Base-by-base conservation (phyloP, 2,329 filamentous ascomycete genomes). In the Sporothrix inflata region DNA sequence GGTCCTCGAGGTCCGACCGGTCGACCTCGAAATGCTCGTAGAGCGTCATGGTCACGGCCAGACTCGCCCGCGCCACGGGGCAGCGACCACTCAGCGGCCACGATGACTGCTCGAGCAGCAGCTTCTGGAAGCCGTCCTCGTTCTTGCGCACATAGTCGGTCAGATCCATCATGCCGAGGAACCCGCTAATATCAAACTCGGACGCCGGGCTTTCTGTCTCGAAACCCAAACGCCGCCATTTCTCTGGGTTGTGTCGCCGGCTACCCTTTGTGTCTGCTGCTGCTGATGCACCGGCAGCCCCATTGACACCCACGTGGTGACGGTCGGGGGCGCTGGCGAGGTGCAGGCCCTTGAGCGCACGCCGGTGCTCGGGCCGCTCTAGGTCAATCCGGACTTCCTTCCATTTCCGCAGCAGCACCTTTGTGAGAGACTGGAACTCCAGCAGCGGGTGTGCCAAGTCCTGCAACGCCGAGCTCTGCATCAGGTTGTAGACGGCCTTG, bases 21-120 rank as follows among this genome's bases (percentile, higher is more conserved):
- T 97, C 94, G 51, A 98, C 92, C 74, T 97, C 94, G 77, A 99
- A 99, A 80, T 98, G 94, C 77, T 98, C 94, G 81, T 96, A 98
- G 3, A 99, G 83, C 49, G 97, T 93, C 76, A 91, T 87, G 1
- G 95, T 98, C 49, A 98, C 90, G 0, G 94, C 91, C 75, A 98
- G 83, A 78, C 94, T 97, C 12, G 94, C 93, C 72, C 92, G 88
- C 4, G 94, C 94, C 75, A 99, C 87, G 0, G 96, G 96, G 79
- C 94, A 98, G 49, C 95, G 89, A 79, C 94, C 89, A 69, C 89
- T 84, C 27, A 88, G 77, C 1, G 92, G 88, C 77, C 90, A 89
- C 7, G 91, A 89, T 3, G 93, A 91, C 81, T 99, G 96, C 81
- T 99, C 96, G 47, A 98, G 84, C 19, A 99, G 83, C 76, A 97